phyloP scores from a whole-genome alignment of 106 monocot species.

The Apostasia shenzhenica region DNA sequence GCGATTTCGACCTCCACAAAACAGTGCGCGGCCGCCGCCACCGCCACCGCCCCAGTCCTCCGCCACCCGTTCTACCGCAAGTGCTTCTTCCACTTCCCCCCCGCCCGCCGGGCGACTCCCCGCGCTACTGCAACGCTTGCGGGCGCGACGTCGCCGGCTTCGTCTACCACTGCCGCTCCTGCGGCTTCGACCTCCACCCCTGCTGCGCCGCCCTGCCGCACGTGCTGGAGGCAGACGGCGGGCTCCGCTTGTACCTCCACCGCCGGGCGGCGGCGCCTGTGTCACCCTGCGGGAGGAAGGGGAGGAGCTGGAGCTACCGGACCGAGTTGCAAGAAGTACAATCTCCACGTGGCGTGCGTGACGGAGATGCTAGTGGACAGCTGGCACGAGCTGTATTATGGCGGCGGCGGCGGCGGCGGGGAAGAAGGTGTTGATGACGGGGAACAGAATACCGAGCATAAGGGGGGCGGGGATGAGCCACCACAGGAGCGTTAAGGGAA shows the following conservation, averaged over 20 bases:
- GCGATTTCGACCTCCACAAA: slow-evolving; percentile 93
- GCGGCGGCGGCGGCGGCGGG: slow-evolving; percentile 15
- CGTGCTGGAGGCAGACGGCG: slow-evolving; percentile 58
- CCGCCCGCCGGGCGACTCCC: slow-evolving; percentile 45
- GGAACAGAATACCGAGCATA: slow-evolving; percentile 51
- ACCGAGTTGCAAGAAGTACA: slow-evolving; percentile 84
- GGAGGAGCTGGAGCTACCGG: slow-evolving; percentile 92
- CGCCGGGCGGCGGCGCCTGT: slow-evolving; percentile 50
- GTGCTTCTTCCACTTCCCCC: slow-evolving; percentile 77
- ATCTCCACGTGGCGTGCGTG: slow-evolving; percentile 91
- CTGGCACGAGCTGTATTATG: slow-evolving; percentile 82
- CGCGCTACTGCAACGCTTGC: slow-evolving; percentile 89
- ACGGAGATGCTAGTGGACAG: slow-evolving; percentile 85
- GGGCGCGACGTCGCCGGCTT: slow-evolving; percentile 64
- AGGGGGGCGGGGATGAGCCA: slow-evolving; percentile 52
- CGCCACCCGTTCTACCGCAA: slow-evolving; percentile 86
- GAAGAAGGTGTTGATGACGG: slow-evolving; percentile 16
- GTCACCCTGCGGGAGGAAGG: slow-evolving; percentile 81
- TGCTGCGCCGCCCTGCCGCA: slow-evolving; percentile 86
- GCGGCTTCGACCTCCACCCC: slow-evolving; percentile 95
- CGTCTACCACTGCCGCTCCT: slow-evolving; percentile 72
- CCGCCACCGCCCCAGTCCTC: slow-evolving; percentile 17
- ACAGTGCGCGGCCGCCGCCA: slow-evolving; percentile 71
- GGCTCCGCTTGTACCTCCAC: slow-evolving; percentile 42
- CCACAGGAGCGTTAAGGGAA: slow-evolving; percentile 57